Evolutionary conservation across 495 filamentous ascomycete species (phyloP).

Genomic region (Podospora conica): DNA sequence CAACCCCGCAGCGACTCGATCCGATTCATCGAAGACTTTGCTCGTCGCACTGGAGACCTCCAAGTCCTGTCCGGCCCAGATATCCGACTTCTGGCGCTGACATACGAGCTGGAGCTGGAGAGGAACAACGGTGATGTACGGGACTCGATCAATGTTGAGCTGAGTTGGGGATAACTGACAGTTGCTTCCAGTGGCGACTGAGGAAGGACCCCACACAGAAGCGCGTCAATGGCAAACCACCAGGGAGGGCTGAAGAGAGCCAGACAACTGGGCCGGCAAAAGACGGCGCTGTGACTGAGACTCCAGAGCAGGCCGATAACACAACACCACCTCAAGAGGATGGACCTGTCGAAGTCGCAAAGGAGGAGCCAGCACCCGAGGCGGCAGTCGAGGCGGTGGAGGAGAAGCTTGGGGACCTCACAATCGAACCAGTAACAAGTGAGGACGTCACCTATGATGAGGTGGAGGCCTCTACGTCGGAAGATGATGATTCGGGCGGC

Average conservation of each 20-base stretch:
- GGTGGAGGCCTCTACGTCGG: constrained; percentile 44
- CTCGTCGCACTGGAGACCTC: constrained; percentile 82
- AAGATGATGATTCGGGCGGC: constrained; percentile 26
- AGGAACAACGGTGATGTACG: constrained; percentile 59
- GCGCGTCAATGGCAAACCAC: constrained; percentile 61
- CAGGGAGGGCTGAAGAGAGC: constrained; percentile 29
- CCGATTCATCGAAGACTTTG: constrained; percentile 75
- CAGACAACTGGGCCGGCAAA: constrained; percentile 8
- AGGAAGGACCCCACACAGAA: constrained; percentile 74
- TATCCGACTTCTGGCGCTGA: constrained; percentile 79
- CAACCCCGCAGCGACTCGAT: constrained; percentile 68
- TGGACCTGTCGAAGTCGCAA: background rate
- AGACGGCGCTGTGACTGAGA: constrained; percentile 5
- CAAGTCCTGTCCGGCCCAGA: constrained; percentile 81
- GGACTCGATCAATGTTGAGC: background rate
- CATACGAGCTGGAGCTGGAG: constrained; percentile 87
- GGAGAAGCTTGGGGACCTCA: constrained; percentile 16
- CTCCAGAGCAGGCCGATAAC: constrained; percentile 16
- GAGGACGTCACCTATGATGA: constrained; percentile 51
- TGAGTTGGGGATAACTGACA: background rate
- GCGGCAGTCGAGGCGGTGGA: constrained; percentile 5
- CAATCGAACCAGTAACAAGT: constrained; percentile 11
- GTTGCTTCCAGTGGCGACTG: constrained; percentile 57
- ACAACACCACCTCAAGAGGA: constrained; percentile 10
- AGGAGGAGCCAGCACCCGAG: background rate